phyloP scores from a whole-genome alignment of 176 grass and related monocot species.

The Pontederia crassipes region DNA sequence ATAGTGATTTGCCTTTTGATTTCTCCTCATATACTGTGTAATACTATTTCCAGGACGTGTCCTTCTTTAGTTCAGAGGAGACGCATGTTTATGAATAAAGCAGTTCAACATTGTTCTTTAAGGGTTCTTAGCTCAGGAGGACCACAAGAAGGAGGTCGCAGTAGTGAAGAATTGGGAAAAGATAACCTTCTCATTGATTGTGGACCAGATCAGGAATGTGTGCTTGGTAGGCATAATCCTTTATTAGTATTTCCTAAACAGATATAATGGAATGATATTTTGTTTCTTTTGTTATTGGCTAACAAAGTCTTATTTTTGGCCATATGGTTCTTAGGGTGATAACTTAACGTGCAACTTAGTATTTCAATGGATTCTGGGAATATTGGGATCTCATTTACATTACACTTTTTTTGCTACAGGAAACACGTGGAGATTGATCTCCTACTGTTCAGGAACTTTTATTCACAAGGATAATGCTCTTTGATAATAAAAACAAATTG shows the following conservation, averaged over 20 bases:
- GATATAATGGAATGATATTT: not conserved
- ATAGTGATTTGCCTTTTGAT: too few species aligned
- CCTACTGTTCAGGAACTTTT: too few species aligned
- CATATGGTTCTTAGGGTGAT: too few species aligned
- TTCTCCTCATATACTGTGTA: too few species aligned
- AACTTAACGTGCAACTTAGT: too few species aligned
- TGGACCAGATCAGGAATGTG: constrained; percentile 21
- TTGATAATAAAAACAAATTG: too few species aligned
- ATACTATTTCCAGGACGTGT: not conserved
- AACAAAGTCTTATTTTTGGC: not conserved
- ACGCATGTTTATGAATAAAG: not conserved
- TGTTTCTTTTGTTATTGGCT: not conserved
- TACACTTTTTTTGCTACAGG: too few species aligned
- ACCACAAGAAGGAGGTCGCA: constrained; percentile 7
- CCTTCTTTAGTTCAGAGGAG: constrained; percentile 1
- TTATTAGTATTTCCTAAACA: not conserved
- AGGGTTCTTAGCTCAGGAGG: constrained; percentile 11
- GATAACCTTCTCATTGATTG: constrained; percentile 22
- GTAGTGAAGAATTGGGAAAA: constrained; percentile 15
- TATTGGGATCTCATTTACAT: too few species aligned
- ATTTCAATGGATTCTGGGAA: too few species aligned
- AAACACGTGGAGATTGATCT: too few species aligned
- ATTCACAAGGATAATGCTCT: too few species aligned
- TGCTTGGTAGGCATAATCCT: constrained; percentile 14
- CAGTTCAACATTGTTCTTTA: not conserved